phyloP scores from a whole-genome alignment of 352 stramenopile genomes.

The Bremia lactucae region DNA sequence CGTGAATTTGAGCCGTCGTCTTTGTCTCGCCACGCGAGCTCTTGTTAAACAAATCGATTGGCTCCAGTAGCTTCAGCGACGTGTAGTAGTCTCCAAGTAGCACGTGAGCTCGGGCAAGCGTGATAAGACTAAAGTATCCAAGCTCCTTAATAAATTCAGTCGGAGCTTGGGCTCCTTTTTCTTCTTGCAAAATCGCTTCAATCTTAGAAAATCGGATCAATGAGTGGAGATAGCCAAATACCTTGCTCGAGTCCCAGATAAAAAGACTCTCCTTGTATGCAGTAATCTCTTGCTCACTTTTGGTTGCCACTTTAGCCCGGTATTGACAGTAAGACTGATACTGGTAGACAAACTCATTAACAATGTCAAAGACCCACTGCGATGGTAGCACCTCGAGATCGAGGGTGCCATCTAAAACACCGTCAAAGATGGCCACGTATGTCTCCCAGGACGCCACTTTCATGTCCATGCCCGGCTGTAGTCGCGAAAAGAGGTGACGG shows the following conservation, averaged over 20 bases:
- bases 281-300: slow-evolving; percentile 46
- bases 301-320: slow-evolving; percentile 71
- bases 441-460: slow-evolving; percentile 90
- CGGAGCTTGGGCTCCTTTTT: slow-evolving; percentile 29
- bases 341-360: slow-evolving; percentile 99
- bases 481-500: slow-evolving; percentile 91
- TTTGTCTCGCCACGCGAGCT: slow-evolving; percentile 36
- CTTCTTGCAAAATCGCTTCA: slow-evolving; percentile 71
- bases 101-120: slow-evolving; percentile 91
- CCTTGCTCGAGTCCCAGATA: slow-evolving; percentile 93
- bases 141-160: slow-evolving; percentile 83
- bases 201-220: slow-evolving; percentile 90
- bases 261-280: slow-evolving; percentile 67
- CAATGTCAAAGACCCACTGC: slow-evolving; percentile 97
- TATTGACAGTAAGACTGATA: slow-evolving; percentile 98
- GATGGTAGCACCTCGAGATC: slow-evolving; percentile 83
- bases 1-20: slow-evolving; percentile 73
- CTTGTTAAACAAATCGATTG: slow-evolving; percentile 86
- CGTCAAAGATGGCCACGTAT: slow-evolving; percentile 92
- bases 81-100: slow-evolving; percentile 95
- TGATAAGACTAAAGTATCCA: slow-evolving; percentile 93
- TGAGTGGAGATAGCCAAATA: slow-evolving; percentile 92
- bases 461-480: slow-evolving; percentile 80
- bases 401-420: slow-evolving; percentile 78
- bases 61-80: slow-evolving; percentile 86